Conservation (phyloP, 306 rosid genomes). For the Lathyrus tuberosus region DNA sequence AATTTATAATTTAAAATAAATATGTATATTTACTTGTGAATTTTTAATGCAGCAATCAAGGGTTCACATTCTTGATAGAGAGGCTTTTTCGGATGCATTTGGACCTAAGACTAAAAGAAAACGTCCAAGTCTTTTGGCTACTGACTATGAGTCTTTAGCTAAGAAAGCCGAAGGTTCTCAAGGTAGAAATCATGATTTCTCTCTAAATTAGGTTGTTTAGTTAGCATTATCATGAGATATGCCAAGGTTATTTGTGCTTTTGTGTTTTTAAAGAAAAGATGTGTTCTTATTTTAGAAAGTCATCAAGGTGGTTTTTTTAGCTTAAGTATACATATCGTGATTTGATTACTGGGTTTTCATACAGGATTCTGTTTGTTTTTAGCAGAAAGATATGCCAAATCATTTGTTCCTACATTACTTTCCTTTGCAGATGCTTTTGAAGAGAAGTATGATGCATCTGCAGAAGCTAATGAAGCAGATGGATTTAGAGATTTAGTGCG, state of each 20-base stretch:
- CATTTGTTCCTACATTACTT: too few relatives aligned
- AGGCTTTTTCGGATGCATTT: slow-evolving; percentile 82
- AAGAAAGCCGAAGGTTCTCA: slow-evolving; percentile 90
- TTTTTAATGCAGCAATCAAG: slow-evolving; percentile 75
- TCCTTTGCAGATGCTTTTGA: slow-evolving; percentile 65
- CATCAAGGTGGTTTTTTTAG: background rate
- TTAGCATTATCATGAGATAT: too few relatives aligned
- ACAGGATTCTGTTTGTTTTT: background rate
- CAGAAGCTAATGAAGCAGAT: slow-evolving; percentile 66
- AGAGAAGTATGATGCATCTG: slow-evolving; percentile 57
- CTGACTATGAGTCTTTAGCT: slow-evolving; percentile 77
- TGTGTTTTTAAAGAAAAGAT: background rate
- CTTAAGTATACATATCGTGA: background rate
- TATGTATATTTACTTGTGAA: slow-evolving; percentile 17
- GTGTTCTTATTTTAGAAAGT: background rate
- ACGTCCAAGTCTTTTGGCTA: slow-evolving; percentile 74
- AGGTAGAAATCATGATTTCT: slow-evolving; percentile 50
- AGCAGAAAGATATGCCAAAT: background rate
- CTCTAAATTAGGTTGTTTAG: slow-evolving; percentile 1
- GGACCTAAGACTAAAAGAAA: slow-evolving; percentile 88
- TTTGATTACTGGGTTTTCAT: slow-evolving; percentile 6
- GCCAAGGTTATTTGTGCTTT: background rate
- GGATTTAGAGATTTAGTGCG: slow-evolving; percentile 88
- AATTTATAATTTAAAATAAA: background rate
- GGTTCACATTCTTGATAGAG: slow-evolving; percentile 90